Conservation (phyloP, 352 stramenopile species). For the Phytophthora cryptogea region DNA sequence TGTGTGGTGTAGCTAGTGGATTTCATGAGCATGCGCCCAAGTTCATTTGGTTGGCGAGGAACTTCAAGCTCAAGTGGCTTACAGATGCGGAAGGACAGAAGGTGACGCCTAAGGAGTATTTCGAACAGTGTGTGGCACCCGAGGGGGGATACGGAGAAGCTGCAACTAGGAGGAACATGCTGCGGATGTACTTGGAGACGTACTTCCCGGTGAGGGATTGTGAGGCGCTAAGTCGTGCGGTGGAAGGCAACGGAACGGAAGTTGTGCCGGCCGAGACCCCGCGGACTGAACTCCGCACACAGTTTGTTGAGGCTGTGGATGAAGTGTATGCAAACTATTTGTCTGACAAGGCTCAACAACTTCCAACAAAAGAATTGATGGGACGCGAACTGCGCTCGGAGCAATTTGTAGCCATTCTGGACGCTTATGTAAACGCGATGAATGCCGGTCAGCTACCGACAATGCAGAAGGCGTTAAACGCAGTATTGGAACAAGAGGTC, state of each 20-base stretch:
- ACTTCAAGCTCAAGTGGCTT: slow-evolving; percentile 80
- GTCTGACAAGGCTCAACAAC: slow-evolving; percentile 32
- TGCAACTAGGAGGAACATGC: slow-evolving; percentile 50
- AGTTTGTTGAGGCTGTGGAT: slow-evolving; percentile 65
- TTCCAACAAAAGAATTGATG: slow-evolving; percentile 55
- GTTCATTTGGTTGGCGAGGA: slow-evolving; percentile 65
- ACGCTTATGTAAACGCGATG: slow-evolving; percentile 49
- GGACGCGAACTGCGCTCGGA: slow-evolving; percentile 38
- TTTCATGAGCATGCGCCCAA: slow-evolving; percentile 58
- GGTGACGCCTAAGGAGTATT: slow-evolving; percentile 53
- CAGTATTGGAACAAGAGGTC: slow-evolving; percentile 47
- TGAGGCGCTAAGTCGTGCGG: slow-evolving; percentile 49
- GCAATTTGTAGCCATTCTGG: slow-evolving; percentile 46
- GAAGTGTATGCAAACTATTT: slow-evolving; percentile 51
- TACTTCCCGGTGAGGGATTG: slow-evolving; percentile 51
- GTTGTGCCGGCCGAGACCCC: slow-evolving; percentile 16
- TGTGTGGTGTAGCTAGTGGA: slow-evolving; percentile 33
- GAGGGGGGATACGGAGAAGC: slow-evolving; percentile 64
- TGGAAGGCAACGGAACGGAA: slow-evolving; percentile 41
- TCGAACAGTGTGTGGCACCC: slow-evolving; percentile 48
- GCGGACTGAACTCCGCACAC: slow-evolving; percentile 40
- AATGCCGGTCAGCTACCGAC: slow-evolving; percentile 48
- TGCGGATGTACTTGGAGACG: slow-evolving; percentile 63
- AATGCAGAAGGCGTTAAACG: slow-evolving; percentile 49
- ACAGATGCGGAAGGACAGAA: slow-evolving; percentile 44